These are phyloP conservation scores for Amanita thiersii DNA, from an alignment of 768 basidiomycete genomes.

Conservation along the genomic window DNA sequence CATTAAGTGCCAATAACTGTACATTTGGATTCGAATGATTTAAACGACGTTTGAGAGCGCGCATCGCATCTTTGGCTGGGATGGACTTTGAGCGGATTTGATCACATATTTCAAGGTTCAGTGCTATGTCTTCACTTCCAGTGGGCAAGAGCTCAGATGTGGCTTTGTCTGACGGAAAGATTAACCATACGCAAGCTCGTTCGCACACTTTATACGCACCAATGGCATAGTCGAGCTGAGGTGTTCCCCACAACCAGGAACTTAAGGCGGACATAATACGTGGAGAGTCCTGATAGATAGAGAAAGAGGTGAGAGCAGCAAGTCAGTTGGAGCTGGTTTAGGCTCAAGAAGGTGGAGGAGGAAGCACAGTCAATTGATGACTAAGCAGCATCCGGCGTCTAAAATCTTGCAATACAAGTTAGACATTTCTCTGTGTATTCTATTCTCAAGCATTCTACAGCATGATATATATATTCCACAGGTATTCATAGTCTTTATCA, in stretches of 20 bases:
- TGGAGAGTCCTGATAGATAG: background rate
- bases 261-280: constrained; percentile 49
- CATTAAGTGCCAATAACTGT: constrained; percentile 77
- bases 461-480: too few relatives aligned
- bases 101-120: constrained; percentile 94
- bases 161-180: constrained; percentile 65
- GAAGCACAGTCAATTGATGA: too few relatives aligned
- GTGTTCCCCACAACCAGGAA: constrained; percentile 73
- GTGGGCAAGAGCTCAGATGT: constrained; percentile 83
- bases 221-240: constrained; percentile 76
- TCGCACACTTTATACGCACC: constrained; percentile 40
- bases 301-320: too few relatives aligned
- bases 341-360: too few relatives aligned
- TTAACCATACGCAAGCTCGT: background rate
- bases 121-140: constrained; percentile 83
- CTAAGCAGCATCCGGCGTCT: too few relatives aligned
- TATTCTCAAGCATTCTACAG: too few relatives aligned
- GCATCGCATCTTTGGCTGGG: constrained; percentile 80
- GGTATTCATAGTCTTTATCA: too few relatives aligned
- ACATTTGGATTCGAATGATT: constrained; percentile 96
- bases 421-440: too few relatives aligned
- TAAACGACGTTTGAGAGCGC: constrained; percentile 77
- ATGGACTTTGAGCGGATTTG: constrained; percentile 90
- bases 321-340: too few relatives aligned
- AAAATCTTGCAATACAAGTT: too few relatives aligned